Conservation (phyloP, 2,329 filamentous ascomycete species). For the Colletotrichum spaethianum region DNA sequence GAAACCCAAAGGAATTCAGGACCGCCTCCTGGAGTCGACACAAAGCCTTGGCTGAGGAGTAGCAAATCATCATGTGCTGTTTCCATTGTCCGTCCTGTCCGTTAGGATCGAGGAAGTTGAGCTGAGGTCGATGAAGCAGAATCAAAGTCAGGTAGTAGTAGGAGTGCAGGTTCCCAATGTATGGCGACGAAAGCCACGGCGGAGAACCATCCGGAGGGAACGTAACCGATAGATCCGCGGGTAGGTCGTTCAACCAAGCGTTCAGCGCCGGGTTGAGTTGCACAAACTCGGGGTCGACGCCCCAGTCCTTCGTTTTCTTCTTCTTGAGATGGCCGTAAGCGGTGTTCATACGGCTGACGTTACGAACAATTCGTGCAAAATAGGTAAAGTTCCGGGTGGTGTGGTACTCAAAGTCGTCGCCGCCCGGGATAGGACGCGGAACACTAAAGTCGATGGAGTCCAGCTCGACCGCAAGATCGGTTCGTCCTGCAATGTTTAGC, state of each 20-base stretch:
- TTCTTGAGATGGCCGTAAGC: slow-evolving; percentile 82
- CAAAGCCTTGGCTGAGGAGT: slow-evolving; percentile 85
- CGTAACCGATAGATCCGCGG: slow-evolving; percentile 81
- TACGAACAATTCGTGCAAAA: slow-evolving; percentile 82
- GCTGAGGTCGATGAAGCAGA: slow-evolving; percentile 88
- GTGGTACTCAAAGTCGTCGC: slow-evolving; percentile 82
- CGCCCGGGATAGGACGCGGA: slow-evolving; percentile 73
- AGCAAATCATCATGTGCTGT: slow-evolving; percentile 88
- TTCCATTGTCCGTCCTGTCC: slow-evolving; percentile 84
- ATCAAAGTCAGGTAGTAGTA: slow-evolving; percentile 91
- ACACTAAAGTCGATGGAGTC: slow-evolving; percentile 83
- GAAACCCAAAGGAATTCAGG: slow-evolving; percentile 81
- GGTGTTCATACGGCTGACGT: slow-evolving; percentile 83
- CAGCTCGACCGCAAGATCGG: slow-evolving; percentile 81
- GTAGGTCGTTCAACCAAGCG: slow-evolving; percentile 82
- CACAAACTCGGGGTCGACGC: slow-evolving; percentile 85
- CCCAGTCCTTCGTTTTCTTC: slow-evolving; percentile 83
- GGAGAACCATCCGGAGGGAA: slow-evolving; percentile 85
- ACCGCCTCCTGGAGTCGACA: slow-evolving; percentile 91
- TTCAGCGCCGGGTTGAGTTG: slow-evolving; percentile 84
- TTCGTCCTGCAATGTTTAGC: slow-evolving; percentile 70
- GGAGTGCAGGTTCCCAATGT: slow-evolving; percentile 88
- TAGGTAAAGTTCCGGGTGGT: slow-evolving; percentile 89
- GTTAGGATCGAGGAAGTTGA: slow-evolving; percentile 83
- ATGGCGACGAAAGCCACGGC: slow-evolving; percentile 89